These are phyloP conservation scores for Allium cepa DNA, from an alignment of 106 monocot genomes.

Conservation along the genomic window DNA sequence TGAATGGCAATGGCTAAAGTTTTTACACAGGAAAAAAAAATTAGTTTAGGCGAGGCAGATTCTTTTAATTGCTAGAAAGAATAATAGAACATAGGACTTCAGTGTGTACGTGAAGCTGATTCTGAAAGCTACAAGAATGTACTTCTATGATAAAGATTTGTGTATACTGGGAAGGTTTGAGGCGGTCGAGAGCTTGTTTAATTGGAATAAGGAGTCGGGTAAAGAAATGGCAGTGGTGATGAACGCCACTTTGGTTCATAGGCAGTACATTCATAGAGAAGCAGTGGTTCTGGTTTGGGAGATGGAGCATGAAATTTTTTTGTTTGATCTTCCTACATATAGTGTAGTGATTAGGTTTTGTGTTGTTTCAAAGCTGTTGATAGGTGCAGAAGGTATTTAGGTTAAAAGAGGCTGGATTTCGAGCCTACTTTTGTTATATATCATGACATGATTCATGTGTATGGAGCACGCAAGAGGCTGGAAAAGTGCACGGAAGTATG, in stretches of 20 bases:
- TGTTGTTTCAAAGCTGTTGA: conserved; percentile 61
- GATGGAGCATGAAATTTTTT: conserved; percentile 42
- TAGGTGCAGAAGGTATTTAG: conserved; percentile 54
- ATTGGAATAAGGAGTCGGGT: conserved; percentile 57
- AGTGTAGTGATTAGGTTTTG: conserved; percentile 72
- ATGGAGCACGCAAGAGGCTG: conserved; percentile 44
- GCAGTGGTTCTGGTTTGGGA: conserved; percentile 78
- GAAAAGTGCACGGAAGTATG: conserved; percentile 69
- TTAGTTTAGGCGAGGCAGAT: conserved; percentile 44
- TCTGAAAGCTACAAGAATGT: conserved; percentile 58
- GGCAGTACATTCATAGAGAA: conserved; percentile 51
- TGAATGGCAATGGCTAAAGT: conserved; percentile 70
- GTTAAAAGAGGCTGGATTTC: conserved; percentile 84
- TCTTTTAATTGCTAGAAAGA: conserved; percentile 51
- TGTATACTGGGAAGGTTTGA: conserved; percentile 58
- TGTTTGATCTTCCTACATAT: conserved; percentile 85
- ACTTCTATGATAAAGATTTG: conserved; percentile 89
- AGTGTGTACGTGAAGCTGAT: conserved; percentile 76
- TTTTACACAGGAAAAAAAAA: conserved; percentile 51
- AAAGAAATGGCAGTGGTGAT: conserved; percentile 47
- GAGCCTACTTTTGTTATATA: conserved; percentile 78
- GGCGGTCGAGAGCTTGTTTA: conserved; percentile 68
- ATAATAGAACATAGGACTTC: conserved; percentile 42
- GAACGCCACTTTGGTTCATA: conserved; percentile 69
- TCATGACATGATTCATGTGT: conserved; percentile 61